phyloP scores from a whole-genome alignment of 2,329 filamentous ascomycete species.

The Cladosporium colombiae region DNA sequence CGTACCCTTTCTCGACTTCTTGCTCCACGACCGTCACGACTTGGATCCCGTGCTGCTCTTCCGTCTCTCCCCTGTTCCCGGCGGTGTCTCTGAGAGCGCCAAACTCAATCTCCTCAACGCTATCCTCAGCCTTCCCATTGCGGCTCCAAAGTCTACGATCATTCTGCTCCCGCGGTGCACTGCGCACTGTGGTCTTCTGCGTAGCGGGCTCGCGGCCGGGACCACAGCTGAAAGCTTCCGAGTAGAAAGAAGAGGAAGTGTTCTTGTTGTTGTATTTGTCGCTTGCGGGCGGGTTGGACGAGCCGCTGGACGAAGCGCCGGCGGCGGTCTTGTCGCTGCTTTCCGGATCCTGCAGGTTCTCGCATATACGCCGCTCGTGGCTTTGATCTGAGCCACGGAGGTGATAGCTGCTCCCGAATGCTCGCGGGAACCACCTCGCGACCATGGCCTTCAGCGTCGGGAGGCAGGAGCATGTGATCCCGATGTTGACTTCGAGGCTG shows the following conservation, averaged over 20 bases:
- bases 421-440: conserved; percentile 36
- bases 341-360: neutral
- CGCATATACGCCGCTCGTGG: neutral
- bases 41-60: conserved; percentile 26
- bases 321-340: neutral
- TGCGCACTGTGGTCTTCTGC: neutral
- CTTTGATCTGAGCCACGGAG: conserved; percentile 10
- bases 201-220: neutral
- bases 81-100: neutral
- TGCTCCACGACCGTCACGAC: conserved; percentile 28
- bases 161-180: neutral
- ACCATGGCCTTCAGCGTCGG: conserved; percentile 43
- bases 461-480: conserved; percentile 40
- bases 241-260: neutral
- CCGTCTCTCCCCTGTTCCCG: conserved; percentile 12
- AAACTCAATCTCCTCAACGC: conserved; percentile 15
- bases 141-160: neutral
- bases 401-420: conserved; percentile 29
- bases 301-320: conserved; percentile 2
- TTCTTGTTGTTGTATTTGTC: neutral
- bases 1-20: conserved; percentile 22
- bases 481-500: conserved; percentile 39
- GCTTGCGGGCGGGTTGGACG: neutral
- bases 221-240: neutral
- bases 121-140: neutral